Base-by-base conservation (phyloP, 495 filamentous ascomycete genomes). In the Zalerion maritima region DNA sequence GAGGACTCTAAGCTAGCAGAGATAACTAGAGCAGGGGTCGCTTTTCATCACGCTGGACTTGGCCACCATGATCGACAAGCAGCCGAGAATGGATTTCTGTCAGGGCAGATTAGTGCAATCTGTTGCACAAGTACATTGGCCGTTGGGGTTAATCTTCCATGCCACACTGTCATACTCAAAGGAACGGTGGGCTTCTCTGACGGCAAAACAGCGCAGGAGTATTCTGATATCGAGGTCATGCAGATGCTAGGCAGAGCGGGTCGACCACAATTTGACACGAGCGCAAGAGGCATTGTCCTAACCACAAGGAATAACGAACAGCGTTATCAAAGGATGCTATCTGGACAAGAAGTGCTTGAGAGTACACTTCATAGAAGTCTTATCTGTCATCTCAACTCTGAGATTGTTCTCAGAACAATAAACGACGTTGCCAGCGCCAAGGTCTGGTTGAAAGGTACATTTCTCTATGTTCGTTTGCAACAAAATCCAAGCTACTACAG, bases 171-270 rank as follows among this genome's bases (percentile, higher is more conserved):
- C 3, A 73, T 97, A 6, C 74, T 97, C 30, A 97, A 96, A 49
- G 84, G 84, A 17, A 94, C 87, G 0, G 68, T 78, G 13, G 62
- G 68, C 3, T 97, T 73, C 52, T 62, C 70, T 22, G 70, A 77
- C 28, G 65, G 60, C 32, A 52, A 67, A 32, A 48, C 68, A 12
- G 67, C 75, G 29, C 49, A 55, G 11, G 85, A 97, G 47, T 93
- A 89, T 40, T 73, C 81, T 0, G 86, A 94, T 46, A 58, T 97
- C 11, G 89, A 97, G 40, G 69, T 97, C 36, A 94, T 93, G 82
- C 89, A 97, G 47, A 97, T 97, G 89, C 67, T 96, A 17, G 89
- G 89, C 14, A 75, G 89, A 28, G 87, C 89, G 20, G 89, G 89
- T 0, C 65, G 89, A 3, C 89, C 89, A 2, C 89, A 97, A 50